A percentile compares a stretch with the other conserved stretches of the same genome.
Evolutionary conservation across 495 filamentous ascomycete genomes (phyloP).

Genomic region (Talaromyces thailandensis): DNA sequence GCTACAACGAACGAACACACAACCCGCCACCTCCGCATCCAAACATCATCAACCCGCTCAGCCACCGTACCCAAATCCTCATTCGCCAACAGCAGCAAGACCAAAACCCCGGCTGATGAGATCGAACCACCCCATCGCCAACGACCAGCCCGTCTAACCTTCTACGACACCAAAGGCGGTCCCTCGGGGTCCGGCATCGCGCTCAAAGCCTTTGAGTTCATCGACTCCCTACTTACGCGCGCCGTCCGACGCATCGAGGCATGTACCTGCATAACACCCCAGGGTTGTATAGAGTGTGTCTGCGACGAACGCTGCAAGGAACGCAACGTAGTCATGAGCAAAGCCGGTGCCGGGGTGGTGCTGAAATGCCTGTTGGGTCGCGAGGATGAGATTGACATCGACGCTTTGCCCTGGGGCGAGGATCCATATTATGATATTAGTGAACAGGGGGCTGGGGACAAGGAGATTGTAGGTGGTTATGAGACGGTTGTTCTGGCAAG

Average conservation of each 20-base stretch:
- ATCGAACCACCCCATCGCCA: slow-evolving; percentile 52
- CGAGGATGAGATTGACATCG: slow-evolving; percentile 64
- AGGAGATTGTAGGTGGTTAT: slow-evolving; percentile 55
- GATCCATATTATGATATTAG: slow-evolving; percentile 25
- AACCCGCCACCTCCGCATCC: neutral
- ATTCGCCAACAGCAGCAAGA: neutral
- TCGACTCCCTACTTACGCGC: slow-evolving; percentile 67
- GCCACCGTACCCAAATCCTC: neutral
- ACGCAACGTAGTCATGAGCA: slow-evolving; percentile 87
- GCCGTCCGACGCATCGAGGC: slow-evolving; percentile 70
- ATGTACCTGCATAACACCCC: slow-evolving; percentile 52
- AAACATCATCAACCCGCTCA: slow-evolving; percentile 3
- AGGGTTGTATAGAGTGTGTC: slow-evolving; percentile 85
- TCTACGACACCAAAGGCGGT: slow-evolving; percentile 92
- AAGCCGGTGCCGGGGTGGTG: slow-evolving; percentile 76
- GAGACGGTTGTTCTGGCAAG: slow-evolving; percentile 76
- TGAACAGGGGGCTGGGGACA: slow-evolving; percentile 29
- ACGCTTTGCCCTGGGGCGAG: slow-evolving; percentile 71
- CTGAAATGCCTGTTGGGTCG: slow-evolving; percentile 63
- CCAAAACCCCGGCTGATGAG: slow-evolving; percentile 7
- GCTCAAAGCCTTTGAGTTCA: slow-evolving; percentile 86
- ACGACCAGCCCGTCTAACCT: slow-evolving; percentile 79
- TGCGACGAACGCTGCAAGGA: slow-evolving; percentile 80
- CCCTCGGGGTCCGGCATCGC: slow-evolving; percentile 75
- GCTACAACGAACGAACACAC: neutral